A percentile compares a stretch with the other conserved stretches of the same genome.
Evolutionary conservation across 768 basidiomycete species (phyloP).

Genomic region (Auriscalpium vulgare): DNA sequence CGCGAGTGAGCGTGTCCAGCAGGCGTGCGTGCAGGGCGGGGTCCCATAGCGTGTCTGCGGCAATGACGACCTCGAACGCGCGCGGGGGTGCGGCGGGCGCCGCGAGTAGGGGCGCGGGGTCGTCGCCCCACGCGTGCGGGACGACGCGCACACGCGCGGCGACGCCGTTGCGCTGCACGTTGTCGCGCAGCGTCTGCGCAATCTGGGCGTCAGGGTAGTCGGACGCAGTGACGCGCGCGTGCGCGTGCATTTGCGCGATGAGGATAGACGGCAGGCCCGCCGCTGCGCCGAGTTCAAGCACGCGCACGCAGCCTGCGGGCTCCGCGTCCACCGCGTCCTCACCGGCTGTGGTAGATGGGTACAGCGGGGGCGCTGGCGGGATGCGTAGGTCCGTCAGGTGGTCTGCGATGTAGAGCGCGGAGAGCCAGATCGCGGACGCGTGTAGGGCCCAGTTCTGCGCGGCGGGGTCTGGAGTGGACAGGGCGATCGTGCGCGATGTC

Average conservation of each 20-base stretch:
- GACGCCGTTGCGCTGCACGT: constrained; percentile 45
- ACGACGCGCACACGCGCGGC: constrained; percentile 40
- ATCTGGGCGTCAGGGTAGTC: constrained; percentile 68
- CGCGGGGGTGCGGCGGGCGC: constrained; percentile 16
- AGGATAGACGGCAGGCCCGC: constrained; percentile 69
- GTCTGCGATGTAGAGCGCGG: constrained; percentile 61
- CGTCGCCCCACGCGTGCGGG: constrained; percentile 61
- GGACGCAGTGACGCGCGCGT: constrained; percentile 40
- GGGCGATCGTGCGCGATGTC: constrained; percentile 26
- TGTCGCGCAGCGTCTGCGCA: constrained; percentile 48
- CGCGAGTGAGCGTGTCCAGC: constrained; percentile 40
- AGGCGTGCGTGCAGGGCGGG: constrained; percentile 48
- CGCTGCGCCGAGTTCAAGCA: constrained; percentile 72
- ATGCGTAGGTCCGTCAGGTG: constrained; percentile 44
- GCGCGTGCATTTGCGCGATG: constrained; percentile 42
- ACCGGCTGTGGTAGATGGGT: too few relatives aligned
- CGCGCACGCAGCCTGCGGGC: constrained; percentile 12
- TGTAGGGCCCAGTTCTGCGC: constrained; percentile 69
- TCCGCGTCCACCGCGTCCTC: background rate
- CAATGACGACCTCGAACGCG: constrained; percentile 57
- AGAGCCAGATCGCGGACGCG: constrained; percentile 69
- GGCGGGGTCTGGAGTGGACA: constrained; percentile 57
- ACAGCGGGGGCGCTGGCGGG: background rate
- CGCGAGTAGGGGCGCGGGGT: constrained; percentile 26
- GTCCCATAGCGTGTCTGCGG: constrained; percentile 78